phyloP scores from a whole-genome alignment of 2,329 filamentous ascomycete species.

The Venturia oleaginea region DNA sequence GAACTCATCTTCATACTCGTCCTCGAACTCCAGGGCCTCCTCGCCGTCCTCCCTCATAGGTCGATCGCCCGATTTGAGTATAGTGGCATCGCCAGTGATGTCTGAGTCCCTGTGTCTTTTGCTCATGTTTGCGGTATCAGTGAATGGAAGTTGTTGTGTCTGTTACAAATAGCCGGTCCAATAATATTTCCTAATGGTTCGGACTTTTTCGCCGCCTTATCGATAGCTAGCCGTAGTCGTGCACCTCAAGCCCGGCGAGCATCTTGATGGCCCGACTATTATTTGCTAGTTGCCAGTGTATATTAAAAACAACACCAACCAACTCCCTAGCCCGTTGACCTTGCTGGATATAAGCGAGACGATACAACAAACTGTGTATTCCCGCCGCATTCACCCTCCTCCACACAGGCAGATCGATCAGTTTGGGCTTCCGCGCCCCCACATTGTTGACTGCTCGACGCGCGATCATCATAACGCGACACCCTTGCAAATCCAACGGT shows the following conservation, averaged over 20 bases:
- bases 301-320: slow-evolving; percentile 1
- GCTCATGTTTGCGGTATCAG: slow-evolving; percentile 39
- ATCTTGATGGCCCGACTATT: not conserved
- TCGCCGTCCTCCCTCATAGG: slow-evolving; percentile 42
- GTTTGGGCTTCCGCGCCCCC: slow-evolving; percentile 14
- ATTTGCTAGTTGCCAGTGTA: too few species aligned
- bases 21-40: slow-evolving; percentile 70
- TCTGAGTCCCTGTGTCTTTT: slow-evolving; percentile 50
- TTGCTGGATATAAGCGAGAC: not conserved
- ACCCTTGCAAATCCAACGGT: slow-evolving; percentile 1
- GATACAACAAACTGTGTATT: not conserved
- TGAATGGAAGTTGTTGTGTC: not conserved
- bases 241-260: not conserved
- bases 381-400: not conserved
- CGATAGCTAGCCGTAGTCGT: not conserved
- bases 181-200: not conserved
- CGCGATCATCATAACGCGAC: slow-evolving; percentile 4
- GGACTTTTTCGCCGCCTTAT: not conserved
- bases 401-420: not conserved
- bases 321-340: not conserved
- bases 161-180: not conserved
- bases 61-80: slow-evolving; percentile 53
- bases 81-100: slow-evolving; percentile 15
- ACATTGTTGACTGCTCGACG: not conserved
- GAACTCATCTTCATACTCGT: slow-evolving; percentile 88